Evolutionary conservation across 139 green algal species (phyloP).

Genomic region (Asterochloris sp.): DNA sequence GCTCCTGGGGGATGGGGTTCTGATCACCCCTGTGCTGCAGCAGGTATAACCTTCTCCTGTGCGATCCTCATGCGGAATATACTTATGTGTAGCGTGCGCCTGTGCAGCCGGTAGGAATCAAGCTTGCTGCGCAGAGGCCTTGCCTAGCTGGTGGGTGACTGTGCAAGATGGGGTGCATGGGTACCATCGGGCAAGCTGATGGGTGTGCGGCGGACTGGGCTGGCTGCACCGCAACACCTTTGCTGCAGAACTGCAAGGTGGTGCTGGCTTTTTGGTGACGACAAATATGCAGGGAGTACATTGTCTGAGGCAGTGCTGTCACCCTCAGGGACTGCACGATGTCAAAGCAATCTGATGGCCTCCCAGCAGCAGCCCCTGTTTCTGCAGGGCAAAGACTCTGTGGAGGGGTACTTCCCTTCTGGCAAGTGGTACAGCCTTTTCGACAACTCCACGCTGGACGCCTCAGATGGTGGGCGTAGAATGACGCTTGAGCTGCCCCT

Average conservation of each 20-base stretch:
- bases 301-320: background rate
- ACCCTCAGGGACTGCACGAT: no score
- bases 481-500: constrained; percentile 29
- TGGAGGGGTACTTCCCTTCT: constrained; percentile 59
- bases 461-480: background rate
- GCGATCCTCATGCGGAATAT: background rate
- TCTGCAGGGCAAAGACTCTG: constrained; percentile 18
- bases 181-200: background rate
- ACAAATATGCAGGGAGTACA: background rate
- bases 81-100: background rate
- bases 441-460: constrained; percentile 8
- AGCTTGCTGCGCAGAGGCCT: background rate
- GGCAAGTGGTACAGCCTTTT: constrained; percentile 52
- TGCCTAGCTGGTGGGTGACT: no score
- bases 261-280: no score
- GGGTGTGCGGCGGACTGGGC: background rate
- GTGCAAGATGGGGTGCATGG: background rate
- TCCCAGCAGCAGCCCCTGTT: no score
- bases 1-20: constrained; percentile 56
- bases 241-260: background rate
- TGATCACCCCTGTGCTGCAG: constrained; percentile 63
- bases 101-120: background rate
- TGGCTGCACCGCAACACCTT: background rate
- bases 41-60: background rate
- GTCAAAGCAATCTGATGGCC: no score